These are phyloP conservation scores for Thraustotheca clavata DNA, from an alignment of 352 stramenopile species.

Conservation along the genomic window DNA sequence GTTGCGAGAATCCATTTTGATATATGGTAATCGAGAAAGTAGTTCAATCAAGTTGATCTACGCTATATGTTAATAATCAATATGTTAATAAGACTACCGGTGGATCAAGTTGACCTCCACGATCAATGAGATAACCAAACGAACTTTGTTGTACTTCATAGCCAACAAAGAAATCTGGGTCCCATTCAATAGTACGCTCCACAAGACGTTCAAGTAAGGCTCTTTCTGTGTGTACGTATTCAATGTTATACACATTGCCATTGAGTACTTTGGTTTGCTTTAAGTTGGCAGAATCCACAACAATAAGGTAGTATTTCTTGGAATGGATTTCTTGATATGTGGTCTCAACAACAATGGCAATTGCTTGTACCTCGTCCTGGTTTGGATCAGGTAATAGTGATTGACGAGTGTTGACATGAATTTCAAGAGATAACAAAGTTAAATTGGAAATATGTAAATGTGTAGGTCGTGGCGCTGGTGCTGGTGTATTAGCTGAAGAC, in stretches of 20 bases:
- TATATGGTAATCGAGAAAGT: slow-evolving; percentile 46
- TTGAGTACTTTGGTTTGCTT: neutral
- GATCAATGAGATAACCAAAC: slow-evolving; percentile 67
- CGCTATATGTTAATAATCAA: neutral
- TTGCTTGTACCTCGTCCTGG: slow-evolving; percentile 44
- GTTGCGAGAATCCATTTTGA: slow-evolving; percentile 49
- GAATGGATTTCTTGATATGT: slow-evolving; percentile 2
- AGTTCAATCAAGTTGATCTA: slow-evolving; percentile 69
- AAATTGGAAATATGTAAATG: slow-evolving; percentile 44
- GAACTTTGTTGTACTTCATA: slow-evolving; percentile 83
- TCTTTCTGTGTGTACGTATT: slow-evolving; percentile 34
- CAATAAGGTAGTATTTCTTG: neutral
- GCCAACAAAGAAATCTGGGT: slow-evolving; percentile 85
- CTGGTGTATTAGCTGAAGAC: neutral
- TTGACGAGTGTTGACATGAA: slow-evolving; percentile 47
- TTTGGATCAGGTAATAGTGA: slow-evolving; percentile 62
- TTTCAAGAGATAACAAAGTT: slow-evolving; percentile 70
- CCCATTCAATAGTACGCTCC: slow-evolving; percentile 48
- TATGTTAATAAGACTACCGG: slow-evolving; percentile 29
- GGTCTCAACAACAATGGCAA: slow-evolving; percentile 64
- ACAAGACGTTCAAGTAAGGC: slow-evolving; percentile 50
- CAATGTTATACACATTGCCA: neutral
- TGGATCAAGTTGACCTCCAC: slow-evolving; percentile 40
- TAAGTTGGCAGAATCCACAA: neutral
- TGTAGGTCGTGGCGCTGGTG: neutral